Evolutionary conservation across 768 basidiomycete species (phyloP).

Genomic region (Calocera cornea): DNA sequence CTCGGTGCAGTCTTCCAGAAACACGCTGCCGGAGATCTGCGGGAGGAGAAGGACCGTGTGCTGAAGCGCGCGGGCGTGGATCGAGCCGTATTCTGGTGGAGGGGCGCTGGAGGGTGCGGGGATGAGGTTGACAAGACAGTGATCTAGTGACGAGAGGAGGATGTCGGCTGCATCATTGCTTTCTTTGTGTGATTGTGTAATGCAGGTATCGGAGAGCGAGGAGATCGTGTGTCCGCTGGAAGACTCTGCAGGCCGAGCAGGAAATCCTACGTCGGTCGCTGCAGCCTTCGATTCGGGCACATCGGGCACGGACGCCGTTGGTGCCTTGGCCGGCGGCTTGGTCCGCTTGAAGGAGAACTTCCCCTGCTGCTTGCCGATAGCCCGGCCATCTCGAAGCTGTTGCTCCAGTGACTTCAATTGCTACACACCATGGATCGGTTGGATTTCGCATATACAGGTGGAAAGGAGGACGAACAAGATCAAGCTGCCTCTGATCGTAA

Average conservation of each 20-base stretch:
- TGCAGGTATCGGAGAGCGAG: slow-evolving; percentile 28
- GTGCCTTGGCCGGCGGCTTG: slow-evolving; percentile 15
- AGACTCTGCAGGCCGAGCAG: slow-evolving; percentile 29
- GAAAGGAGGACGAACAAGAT: background rate
- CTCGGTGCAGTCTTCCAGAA: slow-evolving; percentile 48
- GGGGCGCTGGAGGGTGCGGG: background rate
- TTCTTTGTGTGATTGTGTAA: slow-evolving; percentile 6
- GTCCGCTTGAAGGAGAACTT: slow-evolving; percentile 60
- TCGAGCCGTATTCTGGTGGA: slow-evolving; percentile 26
- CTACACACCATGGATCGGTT: slow-evolving; percentile 31
- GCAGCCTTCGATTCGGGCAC: slow-evolving; percentile 1
- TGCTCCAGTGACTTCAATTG: slow-evolving; percentile 53
- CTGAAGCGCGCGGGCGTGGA: slow-evolving; percentile 50
- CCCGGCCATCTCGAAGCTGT: slow-evolving; percentile 38
- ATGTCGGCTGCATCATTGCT: slow-evolving; percentile 31
- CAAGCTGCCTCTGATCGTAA: background rate
- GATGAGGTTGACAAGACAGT: slow-evolving; percentile 56
- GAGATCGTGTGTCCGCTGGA: slow-evolving; percentile 27
- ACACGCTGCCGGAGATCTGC: slow-evolving; percentile 49
- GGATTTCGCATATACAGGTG: too few species aligned
- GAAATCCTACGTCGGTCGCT: slow-evolving; percentile 9
- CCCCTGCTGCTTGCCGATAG: slow-evolving; percentile 34
- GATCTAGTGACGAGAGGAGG: slow-evolving; percentile 49
- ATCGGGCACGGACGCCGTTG: background rate
- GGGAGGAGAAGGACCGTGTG: slow-evolving; percentile 56